Evolutionary conservation across 257 asterid genomes (phyloP), one percentile per base, ranked within the genome.

Genomic region (Solanum gracilifrons): DNA sequence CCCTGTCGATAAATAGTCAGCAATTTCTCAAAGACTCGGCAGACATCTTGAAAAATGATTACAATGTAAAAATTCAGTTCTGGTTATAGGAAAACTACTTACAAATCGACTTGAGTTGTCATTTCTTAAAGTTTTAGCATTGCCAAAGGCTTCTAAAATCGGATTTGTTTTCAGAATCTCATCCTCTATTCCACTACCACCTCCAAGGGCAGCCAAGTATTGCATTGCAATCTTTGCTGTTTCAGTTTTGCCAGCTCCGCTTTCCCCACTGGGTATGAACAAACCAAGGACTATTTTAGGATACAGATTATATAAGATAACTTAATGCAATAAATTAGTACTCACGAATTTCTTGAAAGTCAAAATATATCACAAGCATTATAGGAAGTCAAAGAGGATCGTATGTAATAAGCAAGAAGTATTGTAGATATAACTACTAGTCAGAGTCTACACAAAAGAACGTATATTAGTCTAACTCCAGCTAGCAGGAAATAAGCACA

Each of bases 241-340:
- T 92, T 97, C 99, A 11, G 99, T 97, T 92, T 97, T 97, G 69
- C 99, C 99, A 87, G 99, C 99, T 92, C 99, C 99, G 90, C 99
- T 97, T 92, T 97, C 99, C 90, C 99, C 99, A 92, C 99, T 97
- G 94, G 64, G 89, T 6, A 77, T 62, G 51, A 87, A 74, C 84
- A 85, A 88, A 87, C 10, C 87, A 86, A 41, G 82, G 87, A 90
- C 83, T 33, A 91, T 87, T 69, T 87, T 69, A 86, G 75, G 71
- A 18, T 20, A 41, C 39, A 46, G 85, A 82, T 29, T 48, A 82
- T 48, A 37, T 48, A 82, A 31, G 69, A 48, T 82, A 66, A 35
- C 39, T 43, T 79, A 46, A 79, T 79, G 37, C 85, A 79, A 43
- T 79, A 46, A 79, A 15, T 29, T 29, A 48, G 43, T 82, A 82